Evolutionary conservation across 164 flowering plant species (phyloP), one percentile per base, ranked within the genome.

Genomic region (Magnolia officinalis): DNA sequence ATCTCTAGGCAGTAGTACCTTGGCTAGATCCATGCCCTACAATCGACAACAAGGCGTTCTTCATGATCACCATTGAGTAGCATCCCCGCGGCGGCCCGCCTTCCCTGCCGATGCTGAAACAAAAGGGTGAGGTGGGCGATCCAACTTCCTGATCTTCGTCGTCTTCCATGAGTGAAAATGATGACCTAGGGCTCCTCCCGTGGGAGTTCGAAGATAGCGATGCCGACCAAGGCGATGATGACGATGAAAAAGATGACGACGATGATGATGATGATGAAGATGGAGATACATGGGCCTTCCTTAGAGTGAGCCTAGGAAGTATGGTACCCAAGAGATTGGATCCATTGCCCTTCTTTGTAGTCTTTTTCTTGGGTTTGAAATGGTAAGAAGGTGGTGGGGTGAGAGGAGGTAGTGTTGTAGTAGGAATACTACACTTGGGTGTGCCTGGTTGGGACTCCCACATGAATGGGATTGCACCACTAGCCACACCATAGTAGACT

Each of bases 371-470:
- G 64, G 71, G n/a, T 37, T 72, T 77, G 45, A 71, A 72, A 19
- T 69, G 73, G 80, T 80, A 89, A 6, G 95, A 86, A 63, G 95
- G 95, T 71, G 93, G 95, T 16, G 95, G 95, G 19, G 93, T 88
- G 66, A 90, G 88, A 63, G 93, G 95, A 74, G 91, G 91, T 2
- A 84, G 70, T 8, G 82, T 19, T 19, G 83, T 67, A 8, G 79
- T 82, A 37, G 20, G 49, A 26, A 74, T 69, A 16, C 70, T 26
- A 55, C 79, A 31, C 61, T 89, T 91, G 0, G 95, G 95, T 0
- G 91, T 91, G 1, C 95, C 95, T 16, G 95, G 95, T 52, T 81
- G 89, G 24, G 91, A 86, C 61, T 91, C 95, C 95, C 95, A 91
- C 26, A 71, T 51, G 81, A 91, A 91, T 6, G 95, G 95, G 8